Evolutionary conservation across 1,284 basidiomycete genomes (phyloP).

Genomic region (Ustilago loliicola): DNA sequence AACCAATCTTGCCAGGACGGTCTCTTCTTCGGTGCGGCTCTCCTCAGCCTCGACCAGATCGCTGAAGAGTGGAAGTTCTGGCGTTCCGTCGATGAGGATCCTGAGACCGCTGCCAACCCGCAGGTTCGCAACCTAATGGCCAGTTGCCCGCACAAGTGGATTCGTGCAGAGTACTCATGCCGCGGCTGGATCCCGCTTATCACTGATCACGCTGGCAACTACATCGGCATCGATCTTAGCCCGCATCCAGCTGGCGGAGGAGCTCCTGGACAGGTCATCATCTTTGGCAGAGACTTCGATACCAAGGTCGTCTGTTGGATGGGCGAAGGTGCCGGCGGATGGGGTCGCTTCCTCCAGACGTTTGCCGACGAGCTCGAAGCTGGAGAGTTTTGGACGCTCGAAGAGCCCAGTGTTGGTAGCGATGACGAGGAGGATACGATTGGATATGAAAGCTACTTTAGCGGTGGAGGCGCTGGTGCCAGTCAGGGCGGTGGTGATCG

Average conservation of each 20-base stretch:
- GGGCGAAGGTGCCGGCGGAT: constrained; percentile 85
- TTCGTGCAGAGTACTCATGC: constrained; percentile 89
- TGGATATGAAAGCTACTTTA: constrained; percentile 68
- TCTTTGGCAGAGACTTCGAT: constrained; percentile 97
- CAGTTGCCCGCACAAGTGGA: constrained; percentile 90
- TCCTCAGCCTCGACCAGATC: constrained; percentile 64
- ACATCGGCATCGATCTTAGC: constrained; percentile 93
- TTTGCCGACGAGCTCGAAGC: constrained; percentile 94
- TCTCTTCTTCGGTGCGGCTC: constrained; percentile 66
- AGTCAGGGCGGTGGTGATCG: constrained; percentile 62
- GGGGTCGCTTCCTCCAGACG: constrained; percentile 92
- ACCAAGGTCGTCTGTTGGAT: constrained; percentile 88
- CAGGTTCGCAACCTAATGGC: constrained; percentile 76
- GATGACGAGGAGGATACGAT: constrained; percentile 66
- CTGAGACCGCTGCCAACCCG: constrained; percentile 60
- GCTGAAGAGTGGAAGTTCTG: constrained; percentile 68
- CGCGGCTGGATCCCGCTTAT: constrained; percentile 96
- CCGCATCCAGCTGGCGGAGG: constrained; percentile 76
- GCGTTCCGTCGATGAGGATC: constrained; percentile 67
- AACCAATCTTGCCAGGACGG: constrained; percentile 67
- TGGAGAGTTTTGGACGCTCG: constrained; percentile 75
- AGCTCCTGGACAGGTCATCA: constrained; percentile 89
- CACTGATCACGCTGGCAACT: constrained; percentile 93
- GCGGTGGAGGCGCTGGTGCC: constrained; percentile 58
- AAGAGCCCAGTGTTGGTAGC: constrained; percentile 45